phyloP scores from a whole-genome alignment of 257 asterid genomes.

The Scutellaria galericulata region DNA sequence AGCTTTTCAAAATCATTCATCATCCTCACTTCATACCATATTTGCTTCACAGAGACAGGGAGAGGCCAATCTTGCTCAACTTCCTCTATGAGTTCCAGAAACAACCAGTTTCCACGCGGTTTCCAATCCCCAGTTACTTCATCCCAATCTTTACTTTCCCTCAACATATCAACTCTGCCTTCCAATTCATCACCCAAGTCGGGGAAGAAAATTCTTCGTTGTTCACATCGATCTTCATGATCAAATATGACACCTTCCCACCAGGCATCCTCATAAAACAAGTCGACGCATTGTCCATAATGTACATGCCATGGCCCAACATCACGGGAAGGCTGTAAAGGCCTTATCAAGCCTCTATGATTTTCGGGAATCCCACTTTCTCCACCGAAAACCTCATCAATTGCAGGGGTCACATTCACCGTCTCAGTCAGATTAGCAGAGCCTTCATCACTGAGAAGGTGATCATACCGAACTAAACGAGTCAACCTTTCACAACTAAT shows the following conservation, averaged over 20 bases:
- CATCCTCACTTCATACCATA: conserved; percentile 81
- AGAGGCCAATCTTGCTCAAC: conserved; percentile 54
- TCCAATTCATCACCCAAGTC: conserved; percentile 87
- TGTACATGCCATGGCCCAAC: conserved; percentile 39
- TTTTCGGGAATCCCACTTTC: conserved; percentile 21
- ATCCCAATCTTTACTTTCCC: conserved; percentile 78
- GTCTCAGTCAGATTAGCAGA: conserved; percentile 47
- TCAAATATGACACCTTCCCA: conserved; percentile 98
- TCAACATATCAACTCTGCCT: conserved; percentile 43
- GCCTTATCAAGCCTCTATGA: conserved; percentile 72
- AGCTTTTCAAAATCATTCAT: conserved; percentile 49
- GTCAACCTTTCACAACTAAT: conserved; percentile 30
- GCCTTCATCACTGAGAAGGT: conserved; percentile 56
- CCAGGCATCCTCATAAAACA: conserved; percentile 67
- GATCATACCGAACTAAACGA: conserved; percentile 61
- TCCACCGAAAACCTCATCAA: conserved; percentile 51
- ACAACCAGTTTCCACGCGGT: conserved; percentile 70
- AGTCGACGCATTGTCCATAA: conserved; percentile 83
- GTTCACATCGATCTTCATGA: conserved; percentile 53
- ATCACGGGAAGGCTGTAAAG: conserved; percentile 51
- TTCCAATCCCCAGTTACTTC: conserved; percentile 72
- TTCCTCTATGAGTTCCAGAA: conserved; percentile 74
- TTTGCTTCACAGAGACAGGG: conserved; percentile 74
- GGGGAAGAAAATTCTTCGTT: conserved; percentile 75
- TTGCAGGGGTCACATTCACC: conserved; percentile 52